phyloP scores from a whole-genome alignment of 2,329 filamentous ascomycete species.

The Fusarium annulatum region DNA sequence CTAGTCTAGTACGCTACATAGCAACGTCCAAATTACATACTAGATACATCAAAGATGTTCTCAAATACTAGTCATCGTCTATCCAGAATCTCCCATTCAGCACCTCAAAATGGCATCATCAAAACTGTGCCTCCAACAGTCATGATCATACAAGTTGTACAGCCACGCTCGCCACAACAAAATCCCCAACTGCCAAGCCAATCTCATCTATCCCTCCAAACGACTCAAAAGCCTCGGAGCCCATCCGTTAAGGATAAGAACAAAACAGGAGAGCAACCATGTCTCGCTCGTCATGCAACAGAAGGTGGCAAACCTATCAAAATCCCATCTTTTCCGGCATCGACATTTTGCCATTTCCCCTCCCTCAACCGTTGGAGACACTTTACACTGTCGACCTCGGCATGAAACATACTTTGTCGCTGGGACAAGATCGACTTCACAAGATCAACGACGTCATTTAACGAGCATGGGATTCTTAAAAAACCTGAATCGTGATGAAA shows the following conservation, averaged over 20 bases:
- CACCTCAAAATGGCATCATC: slow-evolving; percentile 3
- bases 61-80: background rate
- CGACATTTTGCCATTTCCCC: background rate
- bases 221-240: background rate
- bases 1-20: background rate
- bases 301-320: slow-evolving; percentile 5
- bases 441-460: slow-evolving; percentile 21
- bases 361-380: background rate
- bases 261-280: slow-evolving; percentile 8
- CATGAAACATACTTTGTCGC: background rate
- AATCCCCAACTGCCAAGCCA: background rate
- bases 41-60: background rate
- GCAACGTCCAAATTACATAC: background rate
- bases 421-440: slow-evolving; percentile 9
- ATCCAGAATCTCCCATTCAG: rapidly evolving
- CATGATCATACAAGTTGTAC: background rate
- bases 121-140: background rate
- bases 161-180: slow-evolving; percentile 3
- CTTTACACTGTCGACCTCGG: background rate
- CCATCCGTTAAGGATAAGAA: background rate
- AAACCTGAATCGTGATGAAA: slow-evolving; percentile 15
- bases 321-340: background rate
- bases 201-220: background rate
- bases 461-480: slow-evolving; percentile 6
- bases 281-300: background rate